Conservation (phyloP, 129 eudicot species). For the Saussurea involucrata region DNA sequence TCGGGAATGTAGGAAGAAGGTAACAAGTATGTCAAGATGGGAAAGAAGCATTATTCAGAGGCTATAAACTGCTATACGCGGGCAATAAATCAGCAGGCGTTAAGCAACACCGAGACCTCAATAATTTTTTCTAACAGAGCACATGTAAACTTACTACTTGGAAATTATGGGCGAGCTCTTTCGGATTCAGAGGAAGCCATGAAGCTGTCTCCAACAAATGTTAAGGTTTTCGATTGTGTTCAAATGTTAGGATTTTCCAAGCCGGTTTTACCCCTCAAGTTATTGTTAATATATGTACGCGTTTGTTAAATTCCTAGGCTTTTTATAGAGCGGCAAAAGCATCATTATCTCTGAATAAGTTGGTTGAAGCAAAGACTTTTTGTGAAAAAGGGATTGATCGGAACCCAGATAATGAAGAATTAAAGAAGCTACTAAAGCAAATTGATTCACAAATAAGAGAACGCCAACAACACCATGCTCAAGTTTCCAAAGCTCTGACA, state of each 20-base stretch:
- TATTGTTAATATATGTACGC: not conserved
- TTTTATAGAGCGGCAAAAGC: constrained; percentile 83
- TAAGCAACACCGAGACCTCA: constrained; percentile 63
- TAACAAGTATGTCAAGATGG: constrained; percentile 83
- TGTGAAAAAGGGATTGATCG: constrained; percentile 74
- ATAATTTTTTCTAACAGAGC: constrained; percentile 79
- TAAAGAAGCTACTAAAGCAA: constrained; percentile 58
- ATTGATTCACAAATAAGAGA: constrained; percentile 50
- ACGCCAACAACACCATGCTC: constrained; percentile 52
- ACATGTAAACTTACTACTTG: constrained; percentile 82
- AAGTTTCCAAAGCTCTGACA: constrained; percentile 62
- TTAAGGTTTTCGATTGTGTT: constrained; percentile 50
- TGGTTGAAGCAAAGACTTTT: constrained; percentile 62
- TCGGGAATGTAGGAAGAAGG: constrained; percentile 67
- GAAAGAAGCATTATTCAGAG: constrained; percentile 79
- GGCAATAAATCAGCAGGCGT: constrained; percentile 84
- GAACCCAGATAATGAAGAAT: constrained; percentile 68
- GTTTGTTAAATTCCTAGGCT: constrained; percentile 42
- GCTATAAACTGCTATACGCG: constrained; percentile 87
- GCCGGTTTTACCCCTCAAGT: not conserved
- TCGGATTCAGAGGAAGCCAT: constrained; percentile 95
- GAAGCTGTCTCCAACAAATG: constrained; percentile 59
- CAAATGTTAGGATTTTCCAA: not conserved
- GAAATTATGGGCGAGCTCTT: constrained; percentile 81
- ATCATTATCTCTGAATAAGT: constrained; percentile 59